Evolutionary conservation across 2,329 filamentous ascomycete species (phyloP).

Genomic region (Colletotrichum sp.): DNA sequence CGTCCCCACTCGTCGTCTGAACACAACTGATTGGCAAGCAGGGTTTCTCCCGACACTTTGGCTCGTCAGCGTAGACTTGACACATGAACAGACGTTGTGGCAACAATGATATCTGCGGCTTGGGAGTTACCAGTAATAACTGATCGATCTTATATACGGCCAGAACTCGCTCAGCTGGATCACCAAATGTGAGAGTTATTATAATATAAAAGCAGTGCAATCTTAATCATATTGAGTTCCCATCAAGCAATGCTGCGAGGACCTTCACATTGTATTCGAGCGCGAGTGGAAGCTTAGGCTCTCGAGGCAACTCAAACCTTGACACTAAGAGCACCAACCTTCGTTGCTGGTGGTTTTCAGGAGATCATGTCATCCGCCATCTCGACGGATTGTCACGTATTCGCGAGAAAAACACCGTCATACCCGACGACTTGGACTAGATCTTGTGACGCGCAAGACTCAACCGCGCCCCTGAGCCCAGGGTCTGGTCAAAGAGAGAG

Average conservation of each 20-base stretch:
- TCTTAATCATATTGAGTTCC: no score
- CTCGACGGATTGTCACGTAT: no score
- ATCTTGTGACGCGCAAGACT: fast-evolving
- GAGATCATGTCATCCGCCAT: no score
- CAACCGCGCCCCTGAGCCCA: no score
- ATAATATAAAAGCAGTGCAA: no score
- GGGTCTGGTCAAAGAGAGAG: fast-evolving
- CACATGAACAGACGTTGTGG: fast-evolving
- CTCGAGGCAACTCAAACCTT: no score
- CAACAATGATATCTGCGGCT: fast-evolving
- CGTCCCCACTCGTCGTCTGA: not conserved
- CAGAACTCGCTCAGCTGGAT: not conserved
- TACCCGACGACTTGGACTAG: fast-evolving
- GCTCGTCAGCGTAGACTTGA: not conserved
- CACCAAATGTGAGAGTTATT: fast-evolving
- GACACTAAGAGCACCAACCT: no score
- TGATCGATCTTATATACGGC: not conserved
- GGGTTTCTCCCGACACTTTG: fast-evolving
- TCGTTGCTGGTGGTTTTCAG: no score
- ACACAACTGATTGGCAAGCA: fast-evolving
- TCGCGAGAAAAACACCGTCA: not conserved
- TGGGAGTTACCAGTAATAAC: not conserved
- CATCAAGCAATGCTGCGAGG: no score
- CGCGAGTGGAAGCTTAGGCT: no score
- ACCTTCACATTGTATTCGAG: no score